Evolutionary conservation across 495 filamentous ascomycete genomes (phyloP), one percentile per base, ranked within the genome.

Genomic region (Penicillium longicatenatum): DNA sequence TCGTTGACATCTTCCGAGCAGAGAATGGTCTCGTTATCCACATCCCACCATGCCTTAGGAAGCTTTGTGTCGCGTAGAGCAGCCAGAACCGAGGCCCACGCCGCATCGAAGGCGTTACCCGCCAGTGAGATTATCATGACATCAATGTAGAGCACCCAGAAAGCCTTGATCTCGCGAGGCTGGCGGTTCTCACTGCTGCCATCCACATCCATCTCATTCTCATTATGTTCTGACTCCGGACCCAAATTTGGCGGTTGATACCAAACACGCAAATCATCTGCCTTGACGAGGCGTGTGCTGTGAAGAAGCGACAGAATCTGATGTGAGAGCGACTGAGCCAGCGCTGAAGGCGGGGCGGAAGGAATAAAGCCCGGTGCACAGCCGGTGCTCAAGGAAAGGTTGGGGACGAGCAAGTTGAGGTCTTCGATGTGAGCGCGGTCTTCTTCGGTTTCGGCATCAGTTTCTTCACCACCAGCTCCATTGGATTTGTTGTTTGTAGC

Each of bases 121-220:
- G 95, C 93, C 14, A 96, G 83, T 0, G 91, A 93, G 52, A 97
- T 86, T 68, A 95, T 90, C 67, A 97, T 82, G 22, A 96, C 72
- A 71, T 97, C 92, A 58, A 98, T 92, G 65, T 97, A 97, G 3
- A 98, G 84, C 10, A 88, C 86, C 93, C 93, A 98, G 69, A 91
- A 98, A 6, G 86, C 93, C 69, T 90, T 91, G 31, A 91, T 75
- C 64, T 88, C 82, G 24, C 65, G 71, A 44, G 69, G 55, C 43
- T 59, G 59, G 17, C 41, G 33, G 21, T 61, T 37, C 39, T 64
- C 54, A 9, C 44, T 50, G 21, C 24, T 45, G 8, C 42, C 66
- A 52, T 73, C 78, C 58, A 77, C 71, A 5, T 81, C 80, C 61
- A 76, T 75, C 29, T 75, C 75, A 50, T 74, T 75, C 26, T 26